These are phyloP conservation scores for Globisporangium splendens DNA, from an alignment of 352 stramenopile species.

Conservation along the genomic window DNA sequence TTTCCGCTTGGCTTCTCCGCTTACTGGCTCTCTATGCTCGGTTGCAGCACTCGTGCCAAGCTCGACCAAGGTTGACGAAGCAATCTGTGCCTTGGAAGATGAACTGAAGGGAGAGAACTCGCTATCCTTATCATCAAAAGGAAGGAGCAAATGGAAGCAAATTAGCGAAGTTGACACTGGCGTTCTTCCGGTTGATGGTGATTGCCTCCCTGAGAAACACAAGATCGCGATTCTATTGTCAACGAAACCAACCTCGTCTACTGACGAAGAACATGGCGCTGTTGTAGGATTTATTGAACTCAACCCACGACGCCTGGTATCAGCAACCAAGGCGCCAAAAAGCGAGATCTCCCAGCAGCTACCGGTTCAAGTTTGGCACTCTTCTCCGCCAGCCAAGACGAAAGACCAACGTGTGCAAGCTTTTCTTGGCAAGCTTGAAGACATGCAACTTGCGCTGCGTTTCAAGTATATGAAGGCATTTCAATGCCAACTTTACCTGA, in stretches of 20 bases:
- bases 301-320: background rate
- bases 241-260: too few relatives aligned
- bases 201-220: background rate
- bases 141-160: background rate
- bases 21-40: background rate
- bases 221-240: conserved; percentile 4
- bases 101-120: background rate
- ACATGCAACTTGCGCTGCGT: background rate
- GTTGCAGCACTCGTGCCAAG: background rate
- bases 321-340: conserved; percentile 3
- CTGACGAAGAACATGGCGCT: background rate
- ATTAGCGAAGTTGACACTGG: background rate
- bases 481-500: conserved; percentile 3
- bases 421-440: background rate
- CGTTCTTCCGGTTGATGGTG: background rate
- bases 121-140: background rate
- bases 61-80: background rate
- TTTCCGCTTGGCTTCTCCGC: background rate
- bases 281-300: conserved; percentile 1
- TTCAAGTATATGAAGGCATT: conserved; percentile 11
- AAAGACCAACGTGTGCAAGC: background rate
- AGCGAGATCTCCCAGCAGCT: conserved; percentile 13
- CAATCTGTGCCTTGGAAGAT: background rate
- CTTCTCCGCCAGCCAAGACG: background rate
- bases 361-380: background rate